Percentiles rank a stretch among this genome's conserved stretches.
phyloP scores from a whole-genome alignment of 805 yeast genomes.

The Saccharomycopsis javanensis region DNA sequence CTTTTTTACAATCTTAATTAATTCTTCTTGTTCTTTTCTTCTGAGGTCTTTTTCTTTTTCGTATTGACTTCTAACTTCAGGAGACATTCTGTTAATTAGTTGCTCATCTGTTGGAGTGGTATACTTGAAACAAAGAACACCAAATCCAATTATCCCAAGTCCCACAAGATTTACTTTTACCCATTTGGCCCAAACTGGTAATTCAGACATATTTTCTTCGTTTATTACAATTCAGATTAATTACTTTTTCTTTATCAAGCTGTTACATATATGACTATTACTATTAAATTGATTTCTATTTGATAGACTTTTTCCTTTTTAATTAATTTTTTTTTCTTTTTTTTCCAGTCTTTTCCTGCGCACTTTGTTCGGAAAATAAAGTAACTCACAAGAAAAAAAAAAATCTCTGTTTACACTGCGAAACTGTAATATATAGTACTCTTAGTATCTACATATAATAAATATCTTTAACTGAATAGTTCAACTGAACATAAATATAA shows the following conservation, averaged over 20 bases:
- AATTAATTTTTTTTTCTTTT: too few species aligned
- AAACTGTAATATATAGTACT: neutral
- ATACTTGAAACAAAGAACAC: slow-evolving; percentile 60
- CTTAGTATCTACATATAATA: too few species aligned
- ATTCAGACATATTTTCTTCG: neutral
- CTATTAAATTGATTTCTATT: neutral
- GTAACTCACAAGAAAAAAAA: too few species aligned
- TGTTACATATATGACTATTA: neutral
- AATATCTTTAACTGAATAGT: too few species aligned
- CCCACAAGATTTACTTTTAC: slow-evolving; percentile 49
- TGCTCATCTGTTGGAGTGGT: slow-evolving; percentile 83
- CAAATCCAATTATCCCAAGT: slow-evolving; percentile 58
- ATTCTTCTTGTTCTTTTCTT: slow-evolving; percentile 56
- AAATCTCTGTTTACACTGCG: neutral
- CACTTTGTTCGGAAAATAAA: too few species aligned
- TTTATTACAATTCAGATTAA: neutral
- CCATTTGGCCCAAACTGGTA: slow-evolving; percentile 42
- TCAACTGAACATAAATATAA: too few species aligned
- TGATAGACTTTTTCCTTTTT: neutral
- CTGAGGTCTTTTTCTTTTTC: slow-evolving; percentile 54
- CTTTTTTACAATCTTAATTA: slow-evolving; percentile 54
- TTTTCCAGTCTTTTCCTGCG: neutral
- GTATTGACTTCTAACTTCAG: slow-evolving; percentile 72
- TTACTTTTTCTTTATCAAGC: neutral
- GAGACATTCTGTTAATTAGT: slow-evolving; percentile 61